phyloP scores from a whole-genome alignment of 2,329 filamentous ascomycete genomes.

The Colletotrichum navitas region DNA sequence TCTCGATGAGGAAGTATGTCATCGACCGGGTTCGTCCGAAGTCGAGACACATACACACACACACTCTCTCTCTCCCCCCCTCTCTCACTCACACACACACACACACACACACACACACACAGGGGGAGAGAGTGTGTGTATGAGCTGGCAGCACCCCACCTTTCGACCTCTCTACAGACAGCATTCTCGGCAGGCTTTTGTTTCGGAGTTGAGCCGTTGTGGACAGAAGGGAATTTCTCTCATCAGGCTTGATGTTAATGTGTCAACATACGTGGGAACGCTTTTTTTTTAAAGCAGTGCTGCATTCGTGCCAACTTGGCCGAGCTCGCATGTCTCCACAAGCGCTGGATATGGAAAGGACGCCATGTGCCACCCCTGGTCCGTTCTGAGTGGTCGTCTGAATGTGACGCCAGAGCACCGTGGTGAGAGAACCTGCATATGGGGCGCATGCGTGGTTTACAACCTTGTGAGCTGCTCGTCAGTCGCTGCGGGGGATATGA shows the following conservation, averaged over 20 bases:
- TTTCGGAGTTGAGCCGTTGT: background rate
- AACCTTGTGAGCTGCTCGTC: constrained; percentile 23
- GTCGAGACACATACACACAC: constrained; percentile 1
- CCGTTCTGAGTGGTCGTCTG: constrained; percentile 26
- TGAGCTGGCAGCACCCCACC: constrained; percentile 30
- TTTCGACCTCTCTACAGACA: constrained; percentile 18
- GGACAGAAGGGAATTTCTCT: constrained; percentile 1
- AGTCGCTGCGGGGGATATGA: constrained; percentile 21
- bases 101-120: background rate
- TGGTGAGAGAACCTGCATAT: constrained; percentile 36
- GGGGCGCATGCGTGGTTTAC: constrained; percentile 32
- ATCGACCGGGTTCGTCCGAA: constrained; percentile 39
- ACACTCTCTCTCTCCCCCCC: no score
- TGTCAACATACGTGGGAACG: constrained; percentile 1
- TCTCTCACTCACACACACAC: no score
- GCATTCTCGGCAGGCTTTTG: constrained; percentile 1
- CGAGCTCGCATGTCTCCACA: background rate
- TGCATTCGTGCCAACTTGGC: constrained; percentile 1
- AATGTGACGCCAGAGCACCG: constrained; percentile 23
- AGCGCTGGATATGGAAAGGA: constrained; percentile 25
- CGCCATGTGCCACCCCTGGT: constrained; percentile 14
- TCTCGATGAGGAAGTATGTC: constrained; percentile 27
- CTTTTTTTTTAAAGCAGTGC: background rate
- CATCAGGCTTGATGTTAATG: constrained; percentile 1
- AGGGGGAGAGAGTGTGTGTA: background rate